These are phyloP conservation scores for Diospyros lotus DNA, from an alignment of 148 eudicot genomes.

Conservation along the genomic window DNA sequence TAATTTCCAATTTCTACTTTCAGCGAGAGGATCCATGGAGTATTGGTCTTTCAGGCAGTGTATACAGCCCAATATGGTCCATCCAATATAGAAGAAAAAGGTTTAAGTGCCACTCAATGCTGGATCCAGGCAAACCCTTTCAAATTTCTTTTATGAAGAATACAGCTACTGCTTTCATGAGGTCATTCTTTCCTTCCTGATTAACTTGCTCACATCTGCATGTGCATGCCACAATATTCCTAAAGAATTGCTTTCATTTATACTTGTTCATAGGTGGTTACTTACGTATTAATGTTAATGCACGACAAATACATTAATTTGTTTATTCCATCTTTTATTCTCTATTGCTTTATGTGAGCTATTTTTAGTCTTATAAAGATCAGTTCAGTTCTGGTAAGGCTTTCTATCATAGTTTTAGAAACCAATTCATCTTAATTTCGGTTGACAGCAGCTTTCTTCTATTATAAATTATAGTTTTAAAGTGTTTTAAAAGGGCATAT, in stretches of 20 bases:
- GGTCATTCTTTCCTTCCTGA: slow-evolving; percentile 33
- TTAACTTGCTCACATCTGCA: slow-evolving; percentile 1
- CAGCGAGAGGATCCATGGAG: slow-evolving; percentile 56
- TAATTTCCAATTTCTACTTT: slow-evolving; percentile 11
- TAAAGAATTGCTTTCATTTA: not conserved
- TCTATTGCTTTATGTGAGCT: not conserved
- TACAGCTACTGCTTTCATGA: slow-evolving; percentile 50
- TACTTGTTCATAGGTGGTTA: not conserved
- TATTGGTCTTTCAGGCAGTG: slow-evolving; percentile 32
- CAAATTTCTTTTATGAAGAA: slow-evolving; percentile 39
- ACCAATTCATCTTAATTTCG: not conserved
- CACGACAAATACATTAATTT: not conserved
- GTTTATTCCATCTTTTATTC: not conserved
- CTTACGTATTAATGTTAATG: not conserved
- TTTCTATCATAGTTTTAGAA: not conserved
- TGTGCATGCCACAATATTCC: not conserved
- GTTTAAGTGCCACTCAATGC: slow-evolving; percentile 52
- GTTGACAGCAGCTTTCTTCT: not conserved
- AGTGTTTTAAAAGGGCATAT: not conserved
- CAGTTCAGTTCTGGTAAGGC: not conserved
- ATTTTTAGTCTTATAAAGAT: not conserved
- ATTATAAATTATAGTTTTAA: not conserved
- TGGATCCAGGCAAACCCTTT: slow-evolving; percentile 38
- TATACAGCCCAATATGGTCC: slow-evolving; percentile 32
- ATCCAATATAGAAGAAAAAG: slow-evolving; percentile 31